Percentiles rank a stretch among this genome's conserved stretches.
Conservation (phyloP, 768 basidiomycete genomes). For the Suillus spraguei region DNA sequence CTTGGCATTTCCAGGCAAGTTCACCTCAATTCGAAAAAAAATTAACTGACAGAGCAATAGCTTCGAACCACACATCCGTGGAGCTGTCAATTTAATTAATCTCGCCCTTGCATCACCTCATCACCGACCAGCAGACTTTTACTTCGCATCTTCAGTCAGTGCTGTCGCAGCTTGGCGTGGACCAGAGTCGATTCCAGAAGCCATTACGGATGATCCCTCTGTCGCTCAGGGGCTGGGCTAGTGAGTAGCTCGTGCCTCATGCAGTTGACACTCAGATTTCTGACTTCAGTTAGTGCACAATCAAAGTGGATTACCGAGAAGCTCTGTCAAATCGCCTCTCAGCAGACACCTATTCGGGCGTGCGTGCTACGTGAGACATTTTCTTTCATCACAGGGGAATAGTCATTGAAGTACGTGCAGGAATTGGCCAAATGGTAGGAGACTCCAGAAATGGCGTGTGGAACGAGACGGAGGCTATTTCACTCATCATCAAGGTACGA, state of each 20-base stretch:
- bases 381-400: not conserved
- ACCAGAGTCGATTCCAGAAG: constrained; percentile 23
- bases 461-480: constrained; percentile 51
- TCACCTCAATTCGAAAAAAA: not conserved
- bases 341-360: constrained; percentile 24
- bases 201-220: constrained; percentile 24
- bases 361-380: constrained; percentile 23
- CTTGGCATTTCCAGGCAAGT: constrained; percentile 34
- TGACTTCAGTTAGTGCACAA: constrained; percentile 21
- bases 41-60: constrained; percentile 17
- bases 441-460: constrained; percentile 50
- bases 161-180: constrained; percentile 25
- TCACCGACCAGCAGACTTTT: constrained; percentile 41
- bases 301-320: constrained; percentile 60
- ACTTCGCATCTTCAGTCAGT: constrained; percentile 54
- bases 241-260: constrained; percentile 23
- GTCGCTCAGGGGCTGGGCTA: constrained; percentile 37
- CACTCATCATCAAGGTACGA: constrained; percentile 32
- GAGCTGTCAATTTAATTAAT: constrained; percentile 52
- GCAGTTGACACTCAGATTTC: not conserved
- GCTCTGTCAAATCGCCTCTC: constrained; percentile 45
- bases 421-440: constrained; percentile 61
- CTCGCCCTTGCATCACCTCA: constrained; percentile 44
- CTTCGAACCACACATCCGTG: constrained; percentile 50
- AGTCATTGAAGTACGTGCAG: constrained; percentile 37